Evolutionary conservation across 139 green algal species (phyloP).

Genomic region (Chlorella vulgaris): DNA sequence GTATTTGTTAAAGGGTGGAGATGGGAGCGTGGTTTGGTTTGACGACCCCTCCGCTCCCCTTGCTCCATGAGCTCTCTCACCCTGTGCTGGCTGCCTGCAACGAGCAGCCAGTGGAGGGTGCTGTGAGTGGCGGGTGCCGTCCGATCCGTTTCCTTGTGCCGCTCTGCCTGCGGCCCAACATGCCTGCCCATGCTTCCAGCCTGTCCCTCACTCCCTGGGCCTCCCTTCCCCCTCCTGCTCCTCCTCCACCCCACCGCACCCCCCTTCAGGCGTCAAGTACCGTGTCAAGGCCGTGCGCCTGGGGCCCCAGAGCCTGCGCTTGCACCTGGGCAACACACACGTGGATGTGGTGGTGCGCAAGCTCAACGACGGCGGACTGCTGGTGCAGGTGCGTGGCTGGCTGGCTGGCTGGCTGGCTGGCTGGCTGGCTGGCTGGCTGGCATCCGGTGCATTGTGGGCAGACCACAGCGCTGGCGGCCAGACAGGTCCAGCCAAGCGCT

Average conservation of each 20-base stretch:
- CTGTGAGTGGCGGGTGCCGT: no score
- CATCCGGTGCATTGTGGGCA: background rate
- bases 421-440: background rate
- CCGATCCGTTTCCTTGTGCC: no score
- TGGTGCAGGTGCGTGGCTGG: conserved; percentile 74
- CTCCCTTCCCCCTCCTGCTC: background rate
- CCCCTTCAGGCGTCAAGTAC: conserved; percentile 79
- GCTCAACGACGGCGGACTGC: conserved; percentile 91
- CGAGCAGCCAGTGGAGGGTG: no score
- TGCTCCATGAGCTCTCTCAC: no score
- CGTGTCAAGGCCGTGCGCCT: conserved; percentile 64
- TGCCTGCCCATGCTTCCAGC: background rate
- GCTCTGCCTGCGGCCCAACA: no score
- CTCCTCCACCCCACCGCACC: background rate
- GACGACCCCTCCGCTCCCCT: no score
- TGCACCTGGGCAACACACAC: conserved; percentile 62
- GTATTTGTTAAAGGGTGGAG: no score
- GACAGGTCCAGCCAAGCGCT: background rate
- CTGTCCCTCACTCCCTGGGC: background rate
- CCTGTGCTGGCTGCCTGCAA: no score
- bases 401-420: no score
- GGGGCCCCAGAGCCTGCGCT: conserved; percentile 44
- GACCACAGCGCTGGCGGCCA: no score
- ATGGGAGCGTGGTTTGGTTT: no score
- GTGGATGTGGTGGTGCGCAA: conserved; percentile 85